phyloP scores from a whole-genome alignment of 176 grass and related monocot species.

The Oryza glaberrima region DNA sequence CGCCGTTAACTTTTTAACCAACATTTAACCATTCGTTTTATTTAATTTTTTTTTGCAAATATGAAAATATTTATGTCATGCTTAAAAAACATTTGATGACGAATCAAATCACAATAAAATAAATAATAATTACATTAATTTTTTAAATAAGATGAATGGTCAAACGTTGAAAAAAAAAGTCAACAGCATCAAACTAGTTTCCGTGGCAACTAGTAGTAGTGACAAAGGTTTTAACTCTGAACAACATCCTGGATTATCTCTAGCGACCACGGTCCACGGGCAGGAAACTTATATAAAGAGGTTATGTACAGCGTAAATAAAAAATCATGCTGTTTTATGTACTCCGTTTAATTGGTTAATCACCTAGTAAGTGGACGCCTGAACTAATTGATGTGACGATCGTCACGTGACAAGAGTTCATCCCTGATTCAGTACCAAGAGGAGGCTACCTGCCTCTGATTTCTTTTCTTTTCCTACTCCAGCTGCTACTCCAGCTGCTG shows the following conservation, averaged over 20 bases:
- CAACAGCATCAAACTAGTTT: not conserved
- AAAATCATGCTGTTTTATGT: conserved; percentile 20
- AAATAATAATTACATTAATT: too few relatives aligned
- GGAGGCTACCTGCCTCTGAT: not conserved
- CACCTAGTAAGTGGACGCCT: not conserved
- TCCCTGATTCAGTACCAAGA: not conserved
- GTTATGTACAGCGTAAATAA: conserved; percentile 17
- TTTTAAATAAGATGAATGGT: too few relatives aligned
- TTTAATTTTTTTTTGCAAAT: too few relatives aligned
- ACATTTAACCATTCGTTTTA: too few relatives aligned
- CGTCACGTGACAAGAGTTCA: not conserved
- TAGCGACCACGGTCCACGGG: not conserved
- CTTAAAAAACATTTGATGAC: too few relatives aligned
- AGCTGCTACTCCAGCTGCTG: not conserved
- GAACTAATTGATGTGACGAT: conserved; percentile 1
- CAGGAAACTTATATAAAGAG: not conserved
- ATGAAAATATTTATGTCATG: too few relatives aligned
- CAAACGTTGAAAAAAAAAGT: too few relatives aligned
- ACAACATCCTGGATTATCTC: not conserved
- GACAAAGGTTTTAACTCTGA: not conserved
- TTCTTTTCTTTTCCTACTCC: not conserved
- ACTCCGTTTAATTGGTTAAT: not conserved
- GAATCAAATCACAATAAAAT: too few relatives aligned
- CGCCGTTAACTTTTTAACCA: too few relatives aligned
- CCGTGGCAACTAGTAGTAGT: not conserved